Evolutionary conservation across 108 stramenopile species (phyloP).

Genomic region (Poteriospumella lacustris): DNA sequence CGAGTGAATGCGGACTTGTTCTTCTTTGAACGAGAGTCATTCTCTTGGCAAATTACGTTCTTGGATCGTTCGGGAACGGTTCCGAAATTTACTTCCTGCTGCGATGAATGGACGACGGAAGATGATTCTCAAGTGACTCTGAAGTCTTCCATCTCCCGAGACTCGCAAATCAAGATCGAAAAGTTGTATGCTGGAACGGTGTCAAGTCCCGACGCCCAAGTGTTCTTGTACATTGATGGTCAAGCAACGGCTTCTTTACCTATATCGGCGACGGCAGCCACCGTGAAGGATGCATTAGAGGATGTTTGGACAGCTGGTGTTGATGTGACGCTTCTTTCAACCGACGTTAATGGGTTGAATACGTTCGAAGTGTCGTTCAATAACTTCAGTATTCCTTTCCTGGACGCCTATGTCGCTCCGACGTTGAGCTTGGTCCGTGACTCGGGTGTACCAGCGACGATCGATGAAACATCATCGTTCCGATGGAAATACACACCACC

Average conservation of each 20-base stretch:
- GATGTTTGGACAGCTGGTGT: neutral
- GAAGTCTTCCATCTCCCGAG: neutral
- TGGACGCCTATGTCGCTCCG: neutral
- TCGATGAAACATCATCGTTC: too few relatives aligned
- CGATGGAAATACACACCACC: too few relatives aligned
- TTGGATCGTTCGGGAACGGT: neutral
- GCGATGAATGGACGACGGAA: constrained; percentile 21
- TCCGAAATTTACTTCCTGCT: constrained; percentile 12
- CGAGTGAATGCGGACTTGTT: neutral
- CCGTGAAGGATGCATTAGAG: neutral
- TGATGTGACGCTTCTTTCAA: neutral
- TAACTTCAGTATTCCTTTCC: neutral
- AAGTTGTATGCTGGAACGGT: neutral
- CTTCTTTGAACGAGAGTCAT: neutral
- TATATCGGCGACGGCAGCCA: neutral
- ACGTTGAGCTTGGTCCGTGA: too few relatives aligned
- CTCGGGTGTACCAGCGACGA: too few relatives aligned
- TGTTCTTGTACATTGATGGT: neutral
- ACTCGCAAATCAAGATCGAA: neutral
- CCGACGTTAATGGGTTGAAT: neutral
- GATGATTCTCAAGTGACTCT: constrained; percentile 11
- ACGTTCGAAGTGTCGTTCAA: neutral
- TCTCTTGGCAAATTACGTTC: constrained; percentile 14
- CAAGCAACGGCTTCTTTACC: neutral
- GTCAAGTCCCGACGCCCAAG: neutral